Evolutionary conservation across 331 rosid genomes (phyloP).

Genomic region (Acacia pycnantha): DNA sequence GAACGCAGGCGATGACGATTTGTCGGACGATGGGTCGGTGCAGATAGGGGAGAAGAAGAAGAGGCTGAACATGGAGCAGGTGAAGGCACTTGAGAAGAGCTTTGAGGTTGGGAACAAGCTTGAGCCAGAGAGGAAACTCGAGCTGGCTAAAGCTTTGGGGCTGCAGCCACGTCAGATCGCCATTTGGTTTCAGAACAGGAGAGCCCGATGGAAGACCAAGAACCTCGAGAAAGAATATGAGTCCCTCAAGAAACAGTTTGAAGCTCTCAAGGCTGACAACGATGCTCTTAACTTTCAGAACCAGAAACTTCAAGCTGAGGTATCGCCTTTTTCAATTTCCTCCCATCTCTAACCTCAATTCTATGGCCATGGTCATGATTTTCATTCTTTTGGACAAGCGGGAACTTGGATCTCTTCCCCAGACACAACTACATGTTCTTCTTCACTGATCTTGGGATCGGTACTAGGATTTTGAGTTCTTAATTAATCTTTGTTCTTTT

Average conservation of each 20-base stretch:
- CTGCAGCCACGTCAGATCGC: slow-evolving; percentile 86
- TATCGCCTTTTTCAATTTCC: slow-evolving; percentile 27
- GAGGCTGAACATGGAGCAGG: slow-evolving; percentile 80
- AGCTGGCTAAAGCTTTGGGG: slow-evolving; percentile 73
- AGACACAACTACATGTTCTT: not conserved
- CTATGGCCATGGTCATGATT: not conserved
- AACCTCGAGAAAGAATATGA: slow-evolving; percentile 77
- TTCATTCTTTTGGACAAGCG: not conserved
- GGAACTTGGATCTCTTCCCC: not conserved
- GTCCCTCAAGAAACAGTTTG: slow-evolving; percentile 74
- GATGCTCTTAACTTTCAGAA: slow-evolving; percentile 73
- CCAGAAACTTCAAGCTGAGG: slow-evolving; percentile 74
- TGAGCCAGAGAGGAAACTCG: slow-evolving; percentile 84
- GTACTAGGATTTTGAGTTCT: not conserved
- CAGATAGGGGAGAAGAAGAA: slow-evolving; percentile 86
- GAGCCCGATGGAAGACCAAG: slow-evolving; percentile 95
- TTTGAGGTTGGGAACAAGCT: slow-evolving; percentile 88
- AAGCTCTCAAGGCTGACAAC: slow-evolving; percentile 69
- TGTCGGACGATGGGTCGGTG: slow-evolving; percentile 82
- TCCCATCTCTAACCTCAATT: not conserved
- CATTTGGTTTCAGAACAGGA: slow-evolving; percentile 88
- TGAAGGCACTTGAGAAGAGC: slow-evolving; percentile 84
- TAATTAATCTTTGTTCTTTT: not conserved
- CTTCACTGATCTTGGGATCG: not conserved
- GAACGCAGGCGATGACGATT: slow-evolving; percentile 63